These are phyloP conservation scores for Stenogyne calaminthoides DNA, from an alignment of 305 asterid species.

Conservation along the genomic window DNA sequence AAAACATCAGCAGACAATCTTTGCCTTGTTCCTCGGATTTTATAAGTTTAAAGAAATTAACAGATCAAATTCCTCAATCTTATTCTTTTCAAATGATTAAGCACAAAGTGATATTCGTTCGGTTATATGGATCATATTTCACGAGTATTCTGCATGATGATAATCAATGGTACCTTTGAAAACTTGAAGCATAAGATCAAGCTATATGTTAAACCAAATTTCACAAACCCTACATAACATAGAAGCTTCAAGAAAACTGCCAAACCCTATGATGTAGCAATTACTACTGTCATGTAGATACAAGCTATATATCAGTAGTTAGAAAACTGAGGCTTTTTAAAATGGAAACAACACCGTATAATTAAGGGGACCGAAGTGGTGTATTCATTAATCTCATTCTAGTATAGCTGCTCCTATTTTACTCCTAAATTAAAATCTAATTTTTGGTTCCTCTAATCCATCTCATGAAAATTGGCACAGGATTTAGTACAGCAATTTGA, in stretches of 20 bases:
- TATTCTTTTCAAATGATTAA: background rate
- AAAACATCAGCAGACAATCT: background rate
- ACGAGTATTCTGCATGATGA: background rate
- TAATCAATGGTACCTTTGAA: background rate
- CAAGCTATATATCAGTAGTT: background rate
- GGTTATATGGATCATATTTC: background rate
- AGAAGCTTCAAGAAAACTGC: conserved; percentile 2
- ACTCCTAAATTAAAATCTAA: background rate
- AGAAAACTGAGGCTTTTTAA: background rate
- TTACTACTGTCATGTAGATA: background rate
- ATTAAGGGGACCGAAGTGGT: background rate
- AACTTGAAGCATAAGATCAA: background rate
- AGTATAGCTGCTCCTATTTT: background rate
- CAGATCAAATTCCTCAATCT: background rate
- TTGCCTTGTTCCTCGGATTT: background rate
- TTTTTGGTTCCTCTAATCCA: background rate
- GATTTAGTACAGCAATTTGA: background rate
- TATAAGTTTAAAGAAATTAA: background rate
- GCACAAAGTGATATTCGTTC: background rate
- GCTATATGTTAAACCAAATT: background rate
- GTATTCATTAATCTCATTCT: background rate
- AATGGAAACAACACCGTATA: background rate
- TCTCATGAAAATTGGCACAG: conserved; percentile 8
- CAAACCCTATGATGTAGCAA: conserved; percentile 13
- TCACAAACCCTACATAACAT: background rate